Base-by-base conservation (phyloP, 2,329 filamentous ascomycete genomes). In the Epichloe brachyelytri region DNA sequence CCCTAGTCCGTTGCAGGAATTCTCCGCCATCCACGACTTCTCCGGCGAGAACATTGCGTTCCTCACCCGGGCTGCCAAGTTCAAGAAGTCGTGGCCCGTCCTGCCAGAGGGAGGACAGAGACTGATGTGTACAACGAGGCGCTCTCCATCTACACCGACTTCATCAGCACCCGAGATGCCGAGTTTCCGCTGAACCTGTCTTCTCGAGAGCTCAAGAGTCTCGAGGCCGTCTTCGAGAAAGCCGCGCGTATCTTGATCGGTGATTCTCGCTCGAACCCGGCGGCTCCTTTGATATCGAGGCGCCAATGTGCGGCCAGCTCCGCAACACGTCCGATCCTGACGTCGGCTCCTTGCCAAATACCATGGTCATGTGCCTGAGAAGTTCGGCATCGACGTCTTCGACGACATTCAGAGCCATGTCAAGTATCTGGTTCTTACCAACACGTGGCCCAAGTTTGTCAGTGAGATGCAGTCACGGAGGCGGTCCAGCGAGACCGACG, bases 1-100 rank as follows among this genome's bases (percentile, higher is more conserved):
- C 59, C 76, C 79, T 0, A 68, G 71, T 2, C 77, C 78, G 0
- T 71, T 86, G 0, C 78, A 82, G 51, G 66, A 78, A 46, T 86
- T 83, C 61, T 81, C 82, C 0, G 81, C 81, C 0, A 68, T 77
- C 0, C 72, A 75, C 40, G 82, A 86, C 56, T 85, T 86, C 59
- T 84, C 81, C 0, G 82, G 80, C 11, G 82, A 86, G 62, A 86
- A 86, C 60, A 80, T 85, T 56, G 75, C 80, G 37, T 85, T 85
- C 62, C 67, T 85, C 2, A 78, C 71, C 14, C 67, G 69, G 19
- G 71, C 81, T 2, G 65, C 71, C 1, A 68, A 71, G 47, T 84
- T 78, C 77, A 80, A 77, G 59, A 56, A 59, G 3, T 61, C 60
- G 1, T 56, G 58, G 57, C 36, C 56, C 51, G 48, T 50, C 4